Conservation (phyloP, 352 stramenopile genomes). For the Peronospora farinosa region DNA sequence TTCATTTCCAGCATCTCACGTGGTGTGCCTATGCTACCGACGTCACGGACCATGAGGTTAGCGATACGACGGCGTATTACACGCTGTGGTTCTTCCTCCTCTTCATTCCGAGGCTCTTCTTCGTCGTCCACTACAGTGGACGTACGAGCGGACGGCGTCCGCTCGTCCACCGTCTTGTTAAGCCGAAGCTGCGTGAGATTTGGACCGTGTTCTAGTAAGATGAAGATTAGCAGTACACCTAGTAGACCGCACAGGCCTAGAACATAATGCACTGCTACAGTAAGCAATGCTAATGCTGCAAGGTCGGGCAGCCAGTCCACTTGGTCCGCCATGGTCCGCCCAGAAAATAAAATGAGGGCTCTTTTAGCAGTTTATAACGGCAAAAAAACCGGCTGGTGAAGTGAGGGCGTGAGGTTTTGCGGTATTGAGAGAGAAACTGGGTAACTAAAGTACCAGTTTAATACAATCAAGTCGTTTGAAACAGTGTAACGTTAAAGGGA, state of each 20-base stretch:
- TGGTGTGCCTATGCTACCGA: constrained; percentile 15
- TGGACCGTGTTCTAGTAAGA: constrained; percentile 36
- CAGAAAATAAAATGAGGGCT: background rate
- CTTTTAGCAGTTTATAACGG: background rate
- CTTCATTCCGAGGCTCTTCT: background rate
- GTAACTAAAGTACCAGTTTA: background rate
- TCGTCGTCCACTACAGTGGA: constrained; percentile 25
- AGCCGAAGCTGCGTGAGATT: background rate
- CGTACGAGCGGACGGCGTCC: constrained; percentile 13
- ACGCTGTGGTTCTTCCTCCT: constrained; percentile 8
- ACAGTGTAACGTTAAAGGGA: background rate
- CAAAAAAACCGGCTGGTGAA: constrained; percentile 8
- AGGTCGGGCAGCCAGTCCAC: constrained; percentile 50
- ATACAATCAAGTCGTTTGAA: background rate
- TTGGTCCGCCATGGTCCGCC: constrained; percentile 28
- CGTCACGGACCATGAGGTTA: constrained; percentile 37
- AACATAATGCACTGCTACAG: constrained; percentile 60
- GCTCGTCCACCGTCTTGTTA: constrained; percentile 6
- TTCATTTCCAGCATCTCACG: constrained; percentile 46
- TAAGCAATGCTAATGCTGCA: constrained; percentile 46
- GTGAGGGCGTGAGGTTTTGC: background rate
- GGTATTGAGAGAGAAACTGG: background rate
- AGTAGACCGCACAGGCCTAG: constrained; percentile 49
- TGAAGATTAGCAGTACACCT: constrained; percentile 33
- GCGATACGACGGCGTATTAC: constrained; percentile 7